A percentile compares a stretch with the other conserved stretches of the same genome.
These are phyloP conservation scores for Acacia crassicarpa DNA, from an alignment of 306 rosid genomes.

Conservation along the genomic window DNA sequence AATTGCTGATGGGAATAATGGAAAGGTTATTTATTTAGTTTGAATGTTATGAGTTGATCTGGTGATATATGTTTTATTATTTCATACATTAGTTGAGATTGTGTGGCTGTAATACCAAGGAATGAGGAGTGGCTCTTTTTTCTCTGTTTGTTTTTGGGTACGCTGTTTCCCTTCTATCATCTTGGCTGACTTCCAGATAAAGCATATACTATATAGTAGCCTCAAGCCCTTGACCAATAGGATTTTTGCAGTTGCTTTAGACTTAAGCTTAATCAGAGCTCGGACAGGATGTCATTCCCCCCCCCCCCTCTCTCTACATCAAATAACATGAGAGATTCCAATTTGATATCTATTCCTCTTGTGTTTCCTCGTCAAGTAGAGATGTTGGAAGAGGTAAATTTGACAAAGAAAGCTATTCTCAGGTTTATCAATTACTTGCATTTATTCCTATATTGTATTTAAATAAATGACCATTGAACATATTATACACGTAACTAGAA, in stretches of 20 bases:
- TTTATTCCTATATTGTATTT: slow-evolving; percentile 26
- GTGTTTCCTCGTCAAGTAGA: slow-evolving; percentile 51
- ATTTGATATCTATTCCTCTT: slow-evolving; percentile 51
- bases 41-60: slow-evolving; percentile 7
- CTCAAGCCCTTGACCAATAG: slow-evolving; percentile 18
- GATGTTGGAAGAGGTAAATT: slow-evolving; percentile 45
- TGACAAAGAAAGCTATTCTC: slow-evolving; percentile 48
- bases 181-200: not conserved
- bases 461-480: not conserved
- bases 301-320: not conserved
- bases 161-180: not conserved
- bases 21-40: not conserved
- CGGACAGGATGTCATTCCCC: not conserved
- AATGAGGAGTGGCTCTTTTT: not conserved
- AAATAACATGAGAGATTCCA: slow-evolving; percentile 4
- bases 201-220: not conserved
- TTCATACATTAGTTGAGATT: not conserved
- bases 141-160: not conserved
- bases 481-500: slow-evolving; percentile 23
- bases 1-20: not conserved
- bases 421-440: slow-evolving; percentile 38
- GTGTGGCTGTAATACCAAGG: slow-evolving; percentile 7
- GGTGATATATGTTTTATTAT: not conserved
- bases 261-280: slow-evolving; percentile 13
- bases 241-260: slow-evolving; percentile 19